These are phyloP conservation scores for Cryptomeria japonica DNA, from an alignment of 75 land plant species.

Conservation along the genomic window DNA sequence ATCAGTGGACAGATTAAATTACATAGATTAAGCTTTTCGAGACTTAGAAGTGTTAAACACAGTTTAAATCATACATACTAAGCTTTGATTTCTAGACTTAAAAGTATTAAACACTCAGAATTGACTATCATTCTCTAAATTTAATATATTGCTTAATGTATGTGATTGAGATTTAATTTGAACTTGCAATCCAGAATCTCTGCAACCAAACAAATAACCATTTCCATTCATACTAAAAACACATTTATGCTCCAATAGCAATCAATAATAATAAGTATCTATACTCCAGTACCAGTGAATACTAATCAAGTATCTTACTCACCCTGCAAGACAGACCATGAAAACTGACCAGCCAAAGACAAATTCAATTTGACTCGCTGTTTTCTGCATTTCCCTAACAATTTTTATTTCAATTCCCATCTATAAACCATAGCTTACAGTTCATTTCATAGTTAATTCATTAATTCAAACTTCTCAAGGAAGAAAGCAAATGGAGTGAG, in stretches of 20 bases:
- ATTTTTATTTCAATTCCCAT: background rate
- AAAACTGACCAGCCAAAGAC: conserved; percentile 31
- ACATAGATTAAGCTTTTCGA: too few species aligned
- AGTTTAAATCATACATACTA: too few species aligned
- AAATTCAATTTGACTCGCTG: conserved; percentile 39
- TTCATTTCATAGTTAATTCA: background rate
- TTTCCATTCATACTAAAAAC: background rate
- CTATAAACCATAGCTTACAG: background rate
- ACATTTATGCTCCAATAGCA: too few species aligned
- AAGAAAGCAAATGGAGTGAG: background rate
- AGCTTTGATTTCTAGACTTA: too few species aligned
- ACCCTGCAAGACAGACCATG: conserved; percentile 46
- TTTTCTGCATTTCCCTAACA: conserved; percentile 18
- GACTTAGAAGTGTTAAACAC: too few species aligned
- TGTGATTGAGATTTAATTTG: too few species aligned
- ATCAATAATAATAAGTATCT: background rate
- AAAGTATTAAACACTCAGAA: too few species aligned
- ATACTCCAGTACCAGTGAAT: too few species aligned
- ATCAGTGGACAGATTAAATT: too few species aligned
- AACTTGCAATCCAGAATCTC: conserved; percentile 40
- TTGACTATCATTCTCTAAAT: too few species aligned
- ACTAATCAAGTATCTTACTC: background rate
- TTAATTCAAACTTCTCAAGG: background rate
- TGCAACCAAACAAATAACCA: conserved; percentile 7
- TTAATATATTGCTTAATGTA: too few species aligned